Percentiles rank a stretch among this genome's conserved stretches.
Evolutionary conservation across 306 rosid species (phyloP).

Genomic region (Geum urbanum): DNA sequence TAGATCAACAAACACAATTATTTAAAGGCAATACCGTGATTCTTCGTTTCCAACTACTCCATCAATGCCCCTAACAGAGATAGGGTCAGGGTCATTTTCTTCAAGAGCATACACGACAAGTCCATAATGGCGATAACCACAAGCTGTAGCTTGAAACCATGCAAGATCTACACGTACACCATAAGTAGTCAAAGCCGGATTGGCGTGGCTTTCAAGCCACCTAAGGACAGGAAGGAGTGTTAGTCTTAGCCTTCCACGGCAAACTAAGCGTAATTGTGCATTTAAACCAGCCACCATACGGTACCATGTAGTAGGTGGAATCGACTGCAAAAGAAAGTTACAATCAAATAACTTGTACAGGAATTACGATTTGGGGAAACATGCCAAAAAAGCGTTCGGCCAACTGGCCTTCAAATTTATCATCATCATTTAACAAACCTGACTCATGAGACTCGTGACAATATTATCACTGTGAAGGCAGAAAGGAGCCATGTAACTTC

Average conservation of each 20-base stretch:
- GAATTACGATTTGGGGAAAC: neutral
- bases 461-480: constrained; percentile 81
- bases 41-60: constrained; percentile 43
- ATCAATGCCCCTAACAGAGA: constrained; percentile 37
- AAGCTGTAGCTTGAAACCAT: constrained; percentile 80
- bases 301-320: constrained; percentile 94
- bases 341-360: neutral
- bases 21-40: constrained; percentile 56
- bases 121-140: constrained; percentile 94
- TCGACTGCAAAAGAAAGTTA: constrained; percentile 48
- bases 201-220: constrained; percentile 91
- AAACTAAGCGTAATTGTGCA: constrained; percentile 90
- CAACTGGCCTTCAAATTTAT: constrained; percentile 10
- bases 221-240: constrained; percentile 74
- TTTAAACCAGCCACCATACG: constrained; percentile 93
- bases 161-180: constrained; percentile 80
- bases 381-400: neutral
- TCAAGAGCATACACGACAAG: constrained; percentile 63
- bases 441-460: constrained; percentile 95
- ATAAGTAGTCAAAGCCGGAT: constrained; percentile 69
- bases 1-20: neutral
- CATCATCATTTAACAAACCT: constrained; percentile 57
- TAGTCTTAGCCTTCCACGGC: constrained; percentile 76
- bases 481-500: constrained; percentile 95
- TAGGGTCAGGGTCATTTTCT: constrained; percentile 32